These are phyloP conservation scores for Akanthomyces muscarius DNA, from an alignment of 2,329 filamentous ascomycete genomes.

Conservation along the genomic window DNA sequence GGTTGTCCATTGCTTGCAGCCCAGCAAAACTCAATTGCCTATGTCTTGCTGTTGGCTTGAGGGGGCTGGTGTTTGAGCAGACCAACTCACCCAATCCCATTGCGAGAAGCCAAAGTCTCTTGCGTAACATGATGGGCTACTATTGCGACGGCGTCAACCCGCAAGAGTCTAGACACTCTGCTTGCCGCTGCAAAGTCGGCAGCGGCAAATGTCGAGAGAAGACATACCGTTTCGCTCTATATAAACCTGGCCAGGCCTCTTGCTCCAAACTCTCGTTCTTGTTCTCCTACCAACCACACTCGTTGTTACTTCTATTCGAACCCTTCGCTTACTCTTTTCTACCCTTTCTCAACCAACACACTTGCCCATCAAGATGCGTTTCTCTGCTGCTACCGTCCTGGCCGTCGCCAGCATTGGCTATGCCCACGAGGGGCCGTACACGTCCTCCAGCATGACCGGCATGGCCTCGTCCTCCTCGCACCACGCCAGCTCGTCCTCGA, in stretches of 20 bases:
- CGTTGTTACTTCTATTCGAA: neutral
- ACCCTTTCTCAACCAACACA: neutral
- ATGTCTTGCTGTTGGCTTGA: neutral
- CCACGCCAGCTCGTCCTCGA: neutral
- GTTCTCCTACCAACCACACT: neutral
- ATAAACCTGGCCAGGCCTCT: neutral
- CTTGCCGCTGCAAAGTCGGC: neutral
- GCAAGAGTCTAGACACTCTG: neutral
- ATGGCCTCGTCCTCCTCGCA: neutral
- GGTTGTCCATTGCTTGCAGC: neutral
- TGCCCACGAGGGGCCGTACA: constrained; percentile 1
- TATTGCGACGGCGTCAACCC: neutral
- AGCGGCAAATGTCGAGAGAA: neutral
- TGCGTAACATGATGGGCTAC: neutral
- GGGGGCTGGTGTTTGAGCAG: neutral
- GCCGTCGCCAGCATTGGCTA: constrained; percentile 29
- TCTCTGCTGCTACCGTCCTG: constrained; percentile 8
- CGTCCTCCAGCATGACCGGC: neutral
- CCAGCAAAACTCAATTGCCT: neutral
- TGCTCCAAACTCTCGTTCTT: neutral
- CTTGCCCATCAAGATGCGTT: constrained; percentile 8
- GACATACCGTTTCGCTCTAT: neutral
- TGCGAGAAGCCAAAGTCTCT: neutral
- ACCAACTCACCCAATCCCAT: neutral
- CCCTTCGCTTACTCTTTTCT: neutral